A percentile compares a stretch with the other conserved stretches of the same genome.
Conservation (phyloP, 2,329 filamentous ascomycete species). For the Chaetothyriales sp. region DNA sequence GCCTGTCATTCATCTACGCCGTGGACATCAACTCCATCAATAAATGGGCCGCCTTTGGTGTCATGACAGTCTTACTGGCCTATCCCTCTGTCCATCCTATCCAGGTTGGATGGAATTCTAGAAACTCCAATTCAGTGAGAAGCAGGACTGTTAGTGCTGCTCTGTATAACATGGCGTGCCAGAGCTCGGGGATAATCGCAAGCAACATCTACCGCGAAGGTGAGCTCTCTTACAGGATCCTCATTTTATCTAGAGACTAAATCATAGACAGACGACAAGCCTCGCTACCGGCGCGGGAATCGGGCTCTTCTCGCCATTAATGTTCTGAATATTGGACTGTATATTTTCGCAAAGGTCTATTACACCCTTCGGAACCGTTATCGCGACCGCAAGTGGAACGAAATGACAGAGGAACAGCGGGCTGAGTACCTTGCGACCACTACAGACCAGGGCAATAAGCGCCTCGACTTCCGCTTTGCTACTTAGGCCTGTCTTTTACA, state of each 20-base stretch:
- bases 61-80: slow-evolving; percentile 30
- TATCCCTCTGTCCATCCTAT: slow-evolving; percentile 40
- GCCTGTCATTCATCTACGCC: slow-evolving; percentile 38
- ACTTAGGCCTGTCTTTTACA: slow-evolving; percentile 1
- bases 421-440: slow-evolving; percentile 35
- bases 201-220: slow-evolving; percentile 25
- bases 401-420: slow-evolving; percentile 31
- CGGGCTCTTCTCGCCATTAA: slow-evolving; percentile 19
- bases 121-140: slow-evolving; percentile 37
- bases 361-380: slow-evolving; percentile 22
- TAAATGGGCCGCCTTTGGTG: slow-evolving; percentile 31
- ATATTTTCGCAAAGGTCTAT: slow-evolving; percentile 21
- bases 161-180: slow-evolving; percentile 37
- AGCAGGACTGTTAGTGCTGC: slow-evolving; percentile 36
- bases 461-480: slow-evolving; percentile 26
- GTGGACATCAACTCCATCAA: slow-evolving; percentile 26
- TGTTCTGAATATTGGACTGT: slow-evolving; percentile 20
- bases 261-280: slow-evolving; percentile 31
- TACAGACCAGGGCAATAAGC: slow-evolving; percentile 32
- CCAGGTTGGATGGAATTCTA: slow-evolving; percentile 35
- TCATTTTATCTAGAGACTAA: background rate
- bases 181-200: slow-evolving; percentile 23
- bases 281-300: slow-evolving; percentile 43
- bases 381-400: slow-evolving; percentile 25
- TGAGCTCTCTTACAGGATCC: background rate